Conservation (phyloP, 2,329 filamentous ascomycete species). For the Blastomyces emzantsi region DNA sequence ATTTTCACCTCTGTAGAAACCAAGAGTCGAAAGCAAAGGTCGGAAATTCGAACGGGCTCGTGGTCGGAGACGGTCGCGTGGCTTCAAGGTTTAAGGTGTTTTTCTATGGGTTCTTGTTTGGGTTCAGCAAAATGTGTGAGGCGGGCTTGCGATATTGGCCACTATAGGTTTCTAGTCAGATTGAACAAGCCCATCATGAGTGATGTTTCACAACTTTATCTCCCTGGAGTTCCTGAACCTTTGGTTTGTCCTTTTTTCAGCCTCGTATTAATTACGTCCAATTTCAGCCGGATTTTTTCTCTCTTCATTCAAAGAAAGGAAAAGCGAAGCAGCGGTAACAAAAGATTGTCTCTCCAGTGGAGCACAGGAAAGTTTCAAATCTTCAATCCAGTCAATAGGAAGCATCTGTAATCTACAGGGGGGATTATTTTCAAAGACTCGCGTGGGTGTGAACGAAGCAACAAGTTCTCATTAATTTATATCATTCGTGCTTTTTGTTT, state of each 20-base stretch:
- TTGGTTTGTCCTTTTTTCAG: background rate
- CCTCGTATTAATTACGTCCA: conserved; percentile 3
- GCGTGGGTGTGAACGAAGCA: background rate
- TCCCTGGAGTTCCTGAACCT: background rate
- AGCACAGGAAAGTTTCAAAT: background rate
- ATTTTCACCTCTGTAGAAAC: conserved; percentile 56
- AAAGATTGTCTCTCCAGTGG: too few relatives aligned
- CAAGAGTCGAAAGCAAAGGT: conserved; percentile 95
- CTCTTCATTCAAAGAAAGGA: background rate
- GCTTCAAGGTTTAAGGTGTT: conserved; percentile 94
- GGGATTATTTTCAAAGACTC: background rate
- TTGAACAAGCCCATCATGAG: conserved; percentile 6
- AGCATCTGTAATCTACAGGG: background rate
- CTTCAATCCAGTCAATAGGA: background rate
- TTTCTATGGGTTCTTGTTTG: conserved; percentile 16
- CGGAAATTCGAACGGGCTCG: conserved; percentile 99
- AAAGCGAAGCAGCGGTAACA: background rate
- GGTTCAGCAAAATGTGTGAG: conserved; percentile 11
- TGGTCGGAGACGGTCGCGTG: conserved; percentile 95
- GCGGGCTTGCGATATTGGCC: conserved; percentile 4
- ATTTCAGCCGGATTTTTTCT: background rate
- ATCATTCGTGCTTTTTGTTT: background rate
- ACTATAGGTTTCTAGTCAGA: conserved; percentile 8
- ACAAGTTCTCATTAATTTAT: background rate
- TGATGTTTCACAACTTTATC: conserved; percentile 5